Evolutionary conservation across 2,329 filamentous ascomycete genomes (phyloP).

Genomic region (Exophiala aquamarina): DNA sequence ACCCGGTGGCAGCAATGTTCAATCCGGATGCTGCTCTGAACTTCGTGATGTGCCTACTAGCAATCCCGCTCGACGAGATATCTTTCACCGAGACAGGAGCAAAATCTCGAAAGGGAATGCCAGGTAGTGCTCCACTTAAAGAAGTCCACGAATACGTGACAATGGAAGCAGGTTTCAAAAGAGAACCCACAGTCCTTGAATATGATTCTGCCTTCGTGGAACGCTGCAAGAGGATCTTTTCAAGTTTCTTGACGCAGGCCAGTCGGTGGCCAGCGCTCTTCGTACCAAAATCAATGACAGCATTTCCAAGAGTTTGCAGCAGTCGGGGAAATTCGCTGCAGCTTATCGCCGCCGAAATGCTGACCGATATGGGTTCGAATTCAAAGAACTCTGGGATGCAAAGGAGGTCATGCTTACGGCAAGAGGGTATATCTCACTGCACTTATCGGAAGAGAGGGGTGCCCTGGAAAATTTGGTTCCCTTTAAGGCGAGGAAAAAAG

Average conservation of each 20-base stretch:
- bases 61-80: neutral
- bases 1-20: neutral
- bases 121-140: neutral
- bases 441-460: neutral
- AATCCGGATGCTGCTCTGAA: neutral
- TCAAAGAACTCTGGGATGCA: neutral
- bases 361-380: neutral
- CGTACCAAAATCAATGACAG: neutral
- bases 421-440: neutral
- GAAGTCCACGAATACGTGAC: neutral
- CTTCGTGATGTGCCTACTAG: neutral
- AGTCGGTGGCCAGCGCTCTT: neutral
- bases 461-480: neutral
- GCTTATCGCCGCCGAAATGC: neutral
- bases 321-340: neutral
- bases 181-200: neutral
- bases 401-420: neutral
- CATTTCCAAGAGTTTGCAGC: neutral
- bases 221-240: neutral
- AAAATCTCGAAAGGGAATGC: neutral
- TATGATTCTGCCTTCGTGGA: neutral
- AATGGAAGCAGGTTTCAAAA: neutral
- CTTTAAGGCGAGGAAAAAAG: neutral
- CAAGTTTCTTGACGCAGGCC: neutral
- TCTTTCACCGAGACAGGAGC: neutral